Percentiles rank a stretch among this genome's conserved stretches.
Evolutionary conservation across 2,329 filamentous ascomycete species (phyloP).

Genomic region (Trichoderma brevicompactum): DNA sequence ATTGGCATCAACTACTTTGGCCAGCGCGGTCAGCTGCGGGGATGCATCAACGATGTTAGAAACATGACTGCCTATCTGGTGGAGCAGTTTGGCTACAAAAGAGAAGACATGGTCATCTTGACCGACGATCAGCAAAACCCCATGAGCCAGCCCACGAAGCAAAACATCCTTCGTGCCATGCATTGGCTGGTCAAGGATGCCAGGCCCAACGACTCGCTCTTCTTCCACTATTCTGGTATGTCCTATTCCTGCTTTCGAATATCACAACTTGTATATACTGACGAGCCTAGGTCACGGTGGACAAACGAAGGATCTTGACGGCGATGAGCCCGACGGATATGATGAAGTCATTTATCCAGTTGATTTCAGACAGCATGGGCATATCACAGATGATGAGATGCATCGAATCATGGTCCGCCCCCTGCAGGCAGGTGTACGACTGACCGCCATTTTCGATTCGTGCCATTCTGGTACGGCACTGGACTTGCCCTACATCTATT

Average conservation of each 20-base stretch:
- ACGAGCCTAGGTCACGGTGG: conserved; percentile 69
- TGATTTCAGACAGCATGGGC: conserved; percentile 77
- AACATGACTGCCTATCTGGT: conserved; percentile 94
- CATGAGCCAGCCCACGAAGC: conserved; percentile 95
- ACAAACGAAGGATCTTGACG: conserved; percentile 78
- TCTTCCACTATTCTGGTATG: conserved; percentile 93
- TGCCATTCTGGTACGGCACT: conserved; percentile 70
- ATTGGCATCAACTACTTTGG: conserved; percentile 98
- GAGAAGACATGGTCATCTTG: conserved; percentile 95
- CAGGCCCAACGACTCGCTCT: conserved; percentile 87
- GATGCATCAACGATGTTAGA: conserved; percentile 96
- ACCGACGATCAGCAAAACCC: conserved; percentile 97
- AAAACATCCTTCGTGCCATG: conserved; percentile 94
- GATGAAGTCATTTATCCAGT: conserved; percentile 86
- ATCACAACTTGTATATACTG: background rate
- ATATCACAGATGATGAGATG: conserved; percentile 85
- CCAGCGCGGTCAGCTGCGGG: conserved; percentile 85
- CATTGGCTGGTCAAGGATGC: conserved; percentile 97
- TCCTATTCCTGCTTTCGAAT: conserved; percentile 36
- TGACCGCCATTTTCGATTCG: conserved; percentile 67
- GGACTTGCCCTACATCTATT: conserved; percentile 71
- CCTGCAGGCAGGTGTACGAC: conserved; percentile 58
- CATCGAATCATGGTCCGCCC: conserved; percentile 71
- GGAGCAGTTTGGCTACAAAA: conserved; percentile 86
- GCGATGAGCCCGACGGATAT: conserved; percentile 80